Percentiles rank a stretch among this genome's conserved stretches.
Evolutionary conservation across 225 moss, liverwort and hornwort genomes (phyloP).

Genomic region (Neckera pumila): DNA sequence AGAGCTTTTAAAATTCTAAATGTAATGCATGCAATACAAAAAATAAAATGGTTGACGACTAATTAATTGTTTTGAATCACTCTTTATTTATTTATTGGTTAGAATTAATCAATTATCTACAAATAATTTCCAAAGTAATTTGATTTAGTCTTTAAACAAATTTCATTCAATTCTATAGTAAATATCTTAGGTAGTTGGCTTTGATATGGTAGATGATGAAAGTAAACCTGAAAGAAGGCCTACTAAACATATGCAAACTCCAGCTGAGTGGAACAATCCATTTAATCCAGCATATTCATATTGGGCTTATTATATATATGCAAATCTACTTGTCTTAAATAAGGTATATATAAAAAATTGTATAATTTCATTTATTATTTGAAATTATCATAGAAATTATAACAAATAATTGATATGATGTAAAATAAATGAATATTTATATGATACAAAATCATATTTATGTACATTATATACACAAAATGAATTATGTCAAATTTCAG

Average conservation of each 20-base stretch:
- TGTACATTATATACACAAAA: too few relatives aligned
- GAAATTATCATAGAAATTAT: background rate
- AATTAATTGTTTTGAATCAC: too few relatives aligned
- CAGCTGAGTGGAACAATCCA: conserved; percentile 84
- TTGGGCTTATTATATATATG: conserved; percentile 97
- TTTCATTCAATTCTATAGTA: background rate
- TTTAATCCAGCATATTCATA: conserved; percentile 97
- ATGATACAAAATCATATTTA: too few relatives aligned
- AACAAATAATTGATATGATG: background rate
- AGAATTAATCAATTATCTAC: background rate
- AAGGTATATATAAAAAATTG: conserved; percentile 16
- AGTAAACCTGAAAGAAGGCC: conserved; percentile 95
- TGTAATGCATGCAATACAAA: accelerated
- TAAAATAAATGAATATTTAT: background rate
- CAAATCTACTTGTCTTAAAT: conserved; percentile 73
- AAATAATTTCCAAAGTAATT: too few relatives aligned
- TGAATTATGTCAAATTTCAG: conserved; percentile 3
- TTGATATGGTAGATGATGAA: conserved; percentile 99
- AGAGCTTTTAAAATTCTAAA: too few relatives aligned
- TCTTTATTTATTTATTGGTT: background rate
- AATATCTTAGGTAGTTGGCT: conserved; percentile 69
- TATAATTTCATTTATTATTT: background rate
- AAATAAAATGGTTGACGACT: background rate
- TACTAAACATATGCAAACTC: conserved; percentile 96
- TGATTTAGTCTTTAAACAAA: background rate